Base-by-base conservation (phyloP, 129 eudicot species). In the Pseudognaphalium luteoalbum region DNA sequence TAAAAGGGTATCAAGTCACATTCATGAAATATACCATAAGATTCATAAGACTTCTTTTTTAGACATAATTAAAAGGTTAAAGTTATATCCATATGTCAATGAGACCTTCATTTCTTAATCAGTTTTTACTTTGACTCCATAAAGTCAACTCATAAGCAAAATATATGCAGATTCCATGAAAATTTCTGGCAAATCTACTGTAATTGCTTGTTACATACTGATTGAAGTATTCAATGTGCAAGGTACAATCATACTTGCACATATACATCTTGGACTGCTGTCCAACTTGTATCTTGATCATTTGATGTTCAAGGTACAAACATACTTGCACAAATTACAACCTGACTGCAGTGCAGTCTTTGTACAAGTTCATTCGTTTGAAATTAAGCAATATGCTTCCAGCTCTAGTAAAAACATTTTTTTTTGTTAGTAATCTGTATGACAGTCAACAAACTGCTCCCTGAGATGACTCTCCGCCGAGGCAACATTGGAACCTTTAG, bases 131-230 rank as follows among this genome's bases (percentile, higher is more conserved):
- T 73, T 80, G 80, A 80, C 75, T 35, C 16, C 9, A 74, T 30
- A 67, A 42, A 80, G 80, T 74, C 83, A 80, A 80, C 79, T 32
- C 63, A 35, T 19, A 16, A 66, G 17, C 44, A 68, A 73, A 72
- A 6, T 28, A 19, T 20, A 73, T 28, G 63, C 68, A 37, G 30
- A 29, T 80, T 74, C 64, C 70, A 56, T 66, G 63, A 56, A 66
- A 25, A 19, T n/a, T 14, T 66, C 74, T 56, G 19, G 77, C 72
- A 71, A 79, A 2, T 62, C 32, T 42, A 21, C 8, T 71, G 74
- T 66, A 80, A 80, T 28, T 80, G 12, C 72, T 79, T 63, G 66
- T 56, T 71, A 33, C 58, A 33, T 71, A 52, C 32, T 20, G 37
- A 21, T 33, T 33, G 35, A 0, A 34, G 7, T 60, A 4, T 59